Base-by-base conservation (phyloP, 176 grass and related monocot genomes). In the Musa acuminata region DNA sequence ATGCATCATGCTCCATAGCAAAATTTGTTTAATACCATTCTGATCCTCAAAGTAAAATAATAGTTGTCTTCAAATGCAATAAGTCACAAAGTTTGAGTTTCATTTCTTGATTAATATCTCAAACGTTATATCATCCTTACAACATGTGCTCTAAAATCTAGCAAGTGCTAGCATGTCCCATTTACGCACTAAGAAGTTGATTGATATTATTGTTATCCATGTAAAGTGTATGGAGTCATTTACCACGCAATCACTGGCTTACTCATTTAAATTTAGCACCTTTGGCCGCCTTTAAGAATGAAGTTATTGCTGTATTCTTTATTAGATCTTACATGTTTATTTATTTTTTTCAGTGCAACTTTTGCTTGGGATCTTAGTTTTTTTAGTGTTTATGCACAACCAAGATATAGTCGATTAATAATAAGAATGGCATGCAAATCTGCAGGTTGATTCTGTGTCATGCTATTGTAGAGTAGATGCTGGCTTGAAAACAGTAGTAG, bases 391-490 rank as follows among this genome's bases (percentile, higher is more conserved):
- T 67, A 0, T 67, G 1, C 64, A 13, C 10, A 6, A 12, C 13
- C 13, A 67, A 67, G 11, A 13, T 43, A 43, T 43, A 26, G 24
- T 67, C 65, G 6, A 14, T 43, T 67, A 50, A 50, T 14, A 17
- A 9, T 69, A 4, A 13, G 14, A 70, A 22, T 51, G 9, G 21
- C 6, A 11, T 51, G 67, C 48, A 13, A 43, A 70, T 70, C 20
- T 87, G 55, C 82, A 96, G 92, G 88, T 89, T 50, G 92, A 96
- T 84, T 91, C 92, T 75, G 86, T 91, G 17, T 91, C 92, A 73
- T 96, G 92, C 86, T 91, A 96, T 71, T 96, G 92, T 76, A 83
- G 86, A 77, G 90, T 96, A 68, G 92, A 96, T 72, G 81, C 89
- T 35, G 88, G 92, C 24, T 82, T 96, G 58, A 91, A 96, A 87